Percentiles rank a stretch among this genome's conserved stretches.
Evolutionary conservation across 768 basidiomycete species (phyloP).

Genomic region (Lactarius sanguifluus): DNA sequence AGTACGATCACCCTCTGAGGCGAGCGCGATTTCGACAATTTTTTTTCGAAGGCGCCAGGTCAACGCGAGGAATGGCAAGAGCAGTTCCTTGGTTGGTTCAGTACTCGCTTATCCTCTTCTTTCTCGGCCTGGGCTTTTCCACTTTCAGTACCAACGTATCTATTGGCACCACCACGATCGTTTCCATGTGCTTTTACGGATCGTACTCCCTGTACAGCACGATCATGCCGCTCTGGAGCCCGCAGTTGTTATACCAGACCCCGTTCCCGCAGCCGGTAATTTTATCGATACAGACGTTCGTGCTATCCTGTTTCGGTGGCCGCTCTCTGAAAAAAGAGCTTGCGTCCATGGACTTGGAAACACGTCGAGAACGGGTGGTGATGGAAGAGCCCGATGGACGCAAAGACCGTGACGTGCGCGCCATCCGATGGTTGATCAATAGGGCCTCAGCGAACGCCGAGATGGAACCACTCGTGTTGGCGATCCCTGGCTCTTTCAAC

Average conservation of each 20-base stretch:
- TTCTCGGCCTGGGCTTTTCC: background rate
- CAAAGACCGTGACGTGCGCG: slow-evolving; percentile 4
- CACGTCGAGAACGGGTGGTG: background rate
- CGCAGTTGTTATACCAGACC: background rate
- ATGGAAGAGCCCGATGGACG: background rate
- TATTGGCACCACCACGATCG: background rate
- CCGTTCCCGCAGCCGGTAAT: too few relatives aligned
- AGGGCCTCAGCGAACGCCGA: background rate
- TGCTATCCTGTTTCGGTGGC: background rate
- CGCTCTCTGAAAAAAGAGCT: background rate
- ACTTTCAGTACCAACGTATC: background rate
- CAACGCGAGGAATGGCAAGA: background rate
- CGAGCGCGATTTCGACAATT: background rate
- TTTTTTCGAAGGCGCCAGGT: background rate
- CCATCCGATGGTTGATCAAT: slow-evolving; percentile 1
- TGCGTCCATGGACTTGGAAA: background rate
- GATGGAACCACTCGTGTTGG: background rate
- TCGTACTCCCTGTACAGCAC: background rate
- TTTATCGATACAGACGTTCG: too few relatives aligned
- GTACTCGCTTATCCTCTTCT: slow-evolving; percentile 3
- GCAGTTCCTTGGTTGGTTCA: background rate
- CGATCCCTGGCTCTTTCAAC: slow-evolving; percentile 10
- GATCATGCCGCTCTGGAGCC: background rate
- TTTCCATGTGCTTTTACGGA: background rate
- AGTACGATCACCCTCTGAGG: background rate